Evolutionary conservation across 2,329 filamentous ascomycete species (phyloP), one percentile per base, ranked within the genome.

Genomic region (Trichoderma afroharzianum): DNA sequence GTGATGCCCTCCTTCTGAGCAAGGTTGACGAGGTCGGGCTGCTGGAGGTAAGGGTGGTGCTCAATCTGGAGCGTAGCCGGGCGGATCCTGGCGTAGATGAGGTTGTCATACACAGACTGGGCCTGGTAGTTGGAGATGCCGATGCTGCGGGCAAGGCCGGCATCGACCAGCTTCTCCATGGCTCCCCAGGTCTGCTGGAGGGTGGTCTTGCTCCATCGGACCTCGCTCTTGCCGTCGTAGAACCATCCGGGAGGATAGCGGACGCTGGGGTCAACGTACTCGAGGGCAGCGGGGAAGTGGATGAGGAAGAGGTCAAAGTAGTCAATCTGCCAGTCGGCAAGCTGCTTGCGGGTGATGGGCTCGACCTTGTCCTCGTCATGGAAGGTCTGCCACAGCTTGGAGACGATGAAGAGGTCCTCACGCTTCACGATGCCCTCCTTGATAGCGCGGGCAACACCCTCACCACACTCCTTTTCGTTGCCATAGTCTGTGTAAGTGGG

Each of bases 311-410:
- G 89, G 81, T 97, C 94, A 81, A 97, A 95, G 86, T 97, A 97
- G 78, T 95, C 93, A 73, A 97, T 81, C 74, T 92, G 91, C 90
- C 93, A 95, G 85, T 95, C 92, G 75, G 89, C 88, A 73, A 95
- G 90, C 83, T 95, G 92, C 79, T 91, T 91, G 81, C 89, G 89
- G 82, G 86, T 88, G 79, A 96, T 94, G 72, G 90, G 90, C 82
- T 91, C 89, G 74, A 95, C 93, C 76, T 88, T 87, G 76, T 95
- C 91, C 76, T 86, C 87, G 78, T 95, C 92, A 86, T 97, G 93
- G 88, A 94, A 97, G 75, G 91, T 91, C 85, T 95, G 94, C 94
- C 94, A 97, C 72, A 97, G 91, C 87, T 97, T 97, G 82, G 92
- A 94, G 75, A 95, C 92, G 79, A 97, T 90, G 88, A 97, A 97